Evolutionary conservation across 2,329 filamentous ascomycete species (phyloP).

Genomic region (Fusarium mundagurra): DNA sequence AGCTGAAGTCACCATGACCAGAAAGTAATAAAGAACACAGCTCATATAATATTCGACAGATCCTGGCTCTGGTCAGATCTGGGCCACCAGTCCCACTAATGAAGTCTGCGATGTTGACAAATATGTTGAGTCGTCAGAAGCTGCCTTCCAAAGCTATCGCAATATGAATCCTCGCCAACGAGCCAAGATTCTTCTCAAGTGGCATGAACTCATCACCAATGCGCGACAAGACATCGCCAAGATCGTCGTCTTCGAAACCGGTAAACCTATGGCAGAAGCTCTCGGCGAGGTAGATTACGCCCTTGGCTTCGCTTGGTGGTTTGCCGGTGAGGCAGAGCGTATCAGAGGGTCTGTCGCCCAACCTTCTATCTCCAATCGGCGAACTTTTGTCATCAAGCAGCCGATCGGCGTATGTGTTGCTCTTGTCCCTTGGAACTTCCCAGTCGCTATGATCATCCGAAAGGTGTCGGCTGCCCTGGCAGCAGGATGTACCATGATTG

Average conservation of each 20-base stretch:
- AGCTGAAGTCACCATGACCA: accelerated
- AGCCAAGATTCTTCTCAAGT: slow-evolving; percentile 48
- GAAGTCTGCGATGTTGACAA: slow-evolving; percentile 43
- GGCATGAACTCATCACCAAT: slow-evolving; percentile 50
- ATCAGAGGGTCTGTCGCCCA: slow-evolving; percentile 66
- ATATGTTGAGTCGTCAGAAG: slow-evolving; percentile 39
- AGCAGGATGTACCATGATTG: slow-evolving; percentile 79
- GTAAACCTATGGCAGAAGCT: slow-evolving; percentile 66
- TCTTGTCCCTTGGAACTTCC: slow-evolving; percentile 67
- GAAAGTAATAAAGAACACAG: neutral
- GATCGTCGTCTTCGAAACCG: slow-evolving; percentile 60
- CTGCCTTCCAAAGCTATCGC: slow-evolving; percentile 51
- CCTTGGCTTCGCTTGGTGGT: slow-evolving; percentile 65
- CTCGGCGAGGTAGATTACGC: slow-evolving; percentile 66
- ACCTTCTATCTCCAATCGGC: slow-evolving; percentile 53
- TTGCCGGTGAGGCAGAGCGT: slow-evolving; percentile 57
- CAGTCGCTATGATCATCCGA: slow-evolving; percentile 59
- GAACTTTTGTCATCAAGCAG: slow-evolving; percentile 75
- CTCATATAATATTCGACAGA: neutral
- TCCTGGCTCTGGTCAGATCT: neutral
- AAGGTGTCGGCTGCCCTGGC: slow-evolving; percentile 67
- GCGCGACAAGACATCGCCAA: slow-evolving; percentile 52
- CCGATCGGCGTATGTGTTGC: slow-evolving; percentile 49
- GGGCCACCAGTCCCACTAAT: neutral
- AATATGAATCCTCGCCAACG: slow-evolving; percentile 48